Conservation (phyloP, 768 basidiomycete species). For the Suillus luteus region DNA sequence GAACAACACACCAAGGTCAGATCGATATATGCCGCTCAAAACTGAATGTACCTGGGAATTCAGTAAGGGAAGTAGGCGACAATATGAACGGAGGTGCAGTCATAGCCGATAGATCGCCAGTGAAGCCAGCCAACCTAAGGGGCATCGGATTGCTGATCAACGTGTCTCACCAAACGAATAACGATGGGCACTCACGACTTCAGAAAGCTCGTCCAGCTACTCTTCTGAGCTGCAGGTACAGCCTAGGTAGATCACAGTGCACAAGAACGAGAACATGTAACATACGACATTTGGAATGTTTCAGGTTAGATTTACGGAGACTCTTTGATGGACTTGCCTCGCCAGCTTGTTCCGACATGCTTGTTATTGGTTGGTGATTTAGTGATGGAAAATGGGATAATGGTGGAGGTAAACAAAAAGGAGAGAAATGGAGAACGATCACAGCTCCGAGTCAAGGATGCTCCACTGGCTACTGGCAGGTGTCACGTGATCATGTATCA, state of each 20-base stretch:
- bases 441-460: neutral
- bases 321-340: conserved; percentile 36
- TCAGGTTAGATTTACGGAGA: conserved; percentile 27
- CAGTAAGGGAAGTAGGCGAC: conserved; percentile 87
- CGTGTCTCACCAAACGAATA: neutral
- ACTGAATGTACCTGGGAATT: conserved; percentile 73
- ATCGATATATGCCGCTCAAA: conserved; percentile 3
- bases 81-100: conserved; percentile 92
- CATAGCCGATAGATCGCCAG: conserved; percentile 83
- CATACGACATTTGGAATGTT: conserved; percentile 32
- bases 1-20: conserved; percentile 12
- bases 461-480: neutral
- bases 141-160: conserved; percentile 11
- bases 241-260: conserved; percentile 42
- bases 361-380: conserved; percentile 8
- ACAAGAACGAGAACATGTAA: conserved; percentile 25
- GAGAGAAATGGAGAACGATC: neutral
- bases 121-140: conserved; percentile 77
- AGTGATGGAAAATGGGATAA: conserved; percentile 16
- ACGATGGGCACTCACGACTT: conserved; percentile 68
- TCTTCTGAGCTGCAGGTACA: conserved; percentile 80
- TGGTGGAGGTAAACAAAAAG: conserved; percentile 11
- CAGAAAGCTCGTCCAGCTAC: conserved; percentile 88
- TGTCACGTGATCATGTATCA: conserved; percentile 5
- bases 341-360: conserved; percentile 45